Evolutionary conservation across 768 basidiomycete genomes (phyloP), one percentile per base, ranked within the genome.

Genomic region (Hirschioporus abietinus): DNA sequence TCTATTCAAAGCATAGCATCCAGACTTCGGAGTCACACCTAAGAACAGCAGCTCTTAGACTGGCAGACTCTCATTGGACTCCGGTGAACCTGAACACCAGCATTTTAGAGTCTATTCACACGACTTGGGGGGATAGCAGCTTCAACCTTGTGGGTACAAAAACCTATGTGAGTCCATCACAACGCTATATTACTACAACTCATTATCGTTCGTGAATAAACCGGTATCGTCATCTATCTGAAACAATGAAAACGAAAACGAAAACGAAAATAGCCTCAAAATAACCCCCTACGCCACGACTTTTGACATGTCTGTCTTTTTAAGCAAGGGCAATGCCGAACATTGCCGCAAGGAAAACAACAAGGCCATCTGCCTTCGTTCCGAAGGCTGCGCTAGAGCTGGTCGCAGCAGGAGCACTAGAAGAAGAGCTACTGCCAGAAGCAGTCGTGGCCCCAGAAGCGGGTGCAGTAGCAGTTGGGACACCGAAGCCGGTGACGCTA

Each of bases 401-500:
- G 63, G 35, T 62, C 0, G 68, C 24, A 10, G 70, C 9, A 30
- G 63, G n/a, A 7, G 70, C 35, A 57, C 68, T 34, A 1, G 70
- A 42, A 62, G 68, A 57, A 18, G 68, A 65, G 34, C 67, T 58
- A 1, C 67, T 34, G 64, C 60, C 25, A 17, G 73, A 26, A 35
- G 64, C 65, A 58, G 68, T 36, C 42, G 36, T n/a, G 35, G 26
- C 18, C 7, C 57, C 63, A 35, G 63, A 24, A 26, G 69, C 36
- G 63, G 67, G 42, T 5, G 68, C 57, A 35, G 71, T 70, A 20
- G 69, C 66, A 63, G 76, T 69, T 35, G 75, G 68, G 2, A 69
- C 72, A 6, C 72, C 76, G 68, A 68, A 74, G 27, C 74, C 70
- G 17, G 69, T 66, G n/a, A 71, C 78, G 63, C 77, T 78, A 58